A percentile compares a stretch with the other conserved stretches of the same genome.
Conservation (phyloP, 139 green algal genomes). For the Chlamydomonas sp. region DNA sequence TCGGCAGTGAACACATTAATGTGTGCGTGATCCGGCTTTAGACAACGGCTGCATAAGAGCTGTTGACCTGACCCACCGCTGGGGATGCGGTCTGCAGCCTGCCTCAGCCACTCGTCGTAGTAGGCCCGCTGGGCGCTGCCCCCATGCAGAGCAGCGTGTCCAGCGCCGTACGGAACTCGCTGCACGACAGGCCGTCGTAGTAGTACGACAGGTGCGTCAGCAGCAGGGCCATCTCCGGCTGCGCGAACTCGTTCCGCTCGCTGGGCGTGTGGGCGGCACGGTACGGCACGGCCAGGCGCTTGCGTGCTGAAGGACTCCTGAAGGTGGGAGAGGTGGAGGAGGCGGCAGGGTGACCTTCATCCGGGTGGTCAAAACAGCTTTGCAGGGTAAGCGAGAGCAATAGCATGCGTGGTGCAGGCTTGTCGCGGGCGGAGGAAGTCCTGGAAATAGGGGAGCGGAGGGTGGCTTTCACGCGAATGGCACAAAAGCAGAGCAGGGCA, state of each 20-base stretch:
- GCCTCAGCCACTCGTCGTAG: slow-evolving; percentile 46
- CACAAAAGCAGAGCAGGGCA: too few species aligned
- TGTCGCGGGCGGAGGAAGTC: too few species aligned
- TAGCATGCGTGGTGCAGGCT: too few species aligned
- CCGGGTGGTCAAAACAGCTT: too few species aligned
- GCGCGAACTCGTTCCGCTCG: slow-evolving; percentile 59
- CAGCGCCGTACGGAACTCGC: slow-evolving; percentile 33
- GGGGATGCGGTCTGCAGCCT: neutral
- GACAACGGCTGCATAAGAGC: too few species aligned
- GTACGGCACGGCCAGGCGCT: slow-evolving; percentile 62
- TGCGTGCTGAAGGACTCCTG: slow-evolving; percentile 46
- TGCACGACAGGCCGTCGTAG: neutral
- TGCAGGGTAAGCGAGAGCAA: too few species aligned
- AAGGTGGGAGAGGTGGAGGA: too few species aligned
- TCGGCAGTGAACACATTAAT: neutral
- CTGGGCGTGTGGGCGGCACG: slow-evolving; percentile 45
- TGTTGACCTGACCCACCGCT: slow-evolving; percentile 8
- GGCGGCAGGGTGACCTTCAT: too few species aligned
- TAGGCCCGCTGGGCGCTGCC: slow-evolving; percentile 36
- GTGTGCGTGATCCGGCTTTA: neutral
- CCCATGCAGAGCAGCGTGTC: slow-evolving; percentile 39
- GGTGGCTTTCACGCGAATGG: too few species aligned
- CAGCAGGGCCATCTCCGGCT: slow-evolving; percentile 53
- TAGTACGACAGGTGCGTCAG: too few species aligned
- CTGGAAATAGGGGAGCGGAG: too few species aligned